Evolutionary conservation across 2,329 filamentous ascomycete species (phyloP).

Genomic region (Colletotrichum spaethianum): DNA sequence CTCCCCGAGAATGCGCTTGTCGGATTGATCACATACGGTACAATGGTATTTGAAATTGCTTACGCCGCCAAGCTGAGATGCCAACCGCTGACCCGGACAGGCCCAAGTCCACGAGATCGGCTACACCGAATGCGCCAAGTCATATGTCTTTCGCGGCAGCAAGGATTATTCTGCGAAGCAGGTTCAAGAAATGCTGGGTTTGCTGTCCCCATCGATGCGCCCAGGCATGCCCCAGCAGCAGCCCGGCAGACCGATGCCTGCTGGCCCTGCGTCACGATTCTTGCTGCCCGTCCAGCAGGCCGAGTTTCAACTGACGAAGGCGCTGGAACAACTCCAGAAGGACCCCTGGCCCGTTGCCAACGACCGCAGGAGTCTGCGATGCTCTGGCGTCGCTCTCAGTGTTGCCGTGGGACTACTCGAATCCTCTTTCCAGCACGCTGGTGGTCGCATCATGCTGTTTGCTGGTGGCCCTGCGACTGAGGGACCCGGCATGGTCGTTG

Average conservation of each 20-base stretch:
- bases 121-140: conserved; percentile 98
- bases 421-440: conserved; percentile 94
- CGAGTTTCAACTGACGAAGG: conserved; percentile 97
- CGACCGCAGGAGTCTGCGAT: conserved; percentile 90
- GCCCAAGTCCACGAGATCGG: conserved; percentile 98
- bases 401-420: conserved; percentile 94
- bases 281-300: conserved; percentile 94
- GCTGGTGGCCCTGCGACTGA: conserved; percentile 95
- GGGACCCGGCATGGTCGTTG: conserved; percentile 96
- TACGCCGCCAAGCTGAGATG: neutral
- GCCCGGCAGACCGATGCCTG: conserved; percentile 81
- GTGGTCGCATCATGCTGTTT: conserved; percentile 97
- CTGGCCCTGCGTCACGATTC: conserved; percentile 90
- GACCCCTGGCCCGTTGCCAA: conserved; percentile 98
- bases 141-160: conserved; percentile 96
- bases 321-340: conserved; percentile 93
- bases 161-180: conserved; percentile 99
- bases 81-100: conserved; percentile 56
- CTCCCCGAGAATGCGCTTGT: conserved; percentile 87
- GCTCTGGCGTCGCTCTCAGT: conserved; percentile 95
- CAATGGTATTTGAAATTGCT: conserved; percentile 76
- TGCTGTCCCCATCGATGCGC: conserved; percentile 80
- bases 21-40: conserved; percentile 89
- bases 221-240: conserved; percentile 81
- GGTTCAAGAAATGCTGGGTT: conserved; percentile 98